These are phyloP conservation scores for Starmera caribaea DNA, from an alignment of 805 yeast genomes.

Conservation along the genomic window DNA sequence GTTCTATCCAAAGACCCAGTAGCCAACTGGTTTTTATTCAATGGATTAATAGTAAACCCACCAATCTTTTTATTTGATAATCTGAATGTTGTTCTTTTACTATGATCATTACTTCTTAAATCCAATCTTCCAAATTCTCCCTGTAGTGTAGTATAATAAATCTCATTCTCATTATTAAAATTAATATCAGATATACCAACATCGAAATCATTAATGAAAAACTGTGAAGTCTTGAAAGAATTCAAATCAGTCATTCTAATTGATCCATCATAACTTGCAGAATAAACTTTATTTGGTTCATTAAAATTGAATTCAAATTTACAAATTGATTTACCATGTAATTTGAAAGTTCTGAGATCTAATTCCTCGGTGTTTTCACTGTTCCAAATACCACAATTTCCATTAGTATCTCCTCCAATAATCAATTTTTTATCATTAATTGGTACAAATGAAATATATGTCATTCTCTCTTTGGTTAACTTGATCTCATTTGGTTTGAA, in stretches of 20 bases:
- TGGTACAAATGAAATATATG: slow-evolving; percentile 74
- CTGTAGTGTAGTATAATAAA: slow-evolving; percentile 66
- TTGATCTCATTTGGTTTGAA: slow-evolving; percentile 65
- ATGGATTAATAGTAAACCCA: slow-evolving; percentile 74
- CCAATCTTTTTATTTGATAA: slow-evolving; percentile 90
- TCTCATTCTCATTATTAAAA: slow-evolving; percentile 42
- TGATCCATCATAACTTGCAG: slow-evolving; percentile 85
- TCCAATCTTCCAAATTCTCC: slow-evolving; percentile 80
- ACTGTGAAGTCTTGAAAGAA: slow-evolving; percentile 48
- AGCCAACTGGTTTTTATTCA: slow-evolving; percentile 52
- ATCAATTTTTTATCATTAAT: slow-evolving; percentile 48
- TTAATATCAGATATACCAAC: slow-evolving; percentile 71
- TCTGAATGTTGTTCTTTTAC: slow-evolving; percentile 25
- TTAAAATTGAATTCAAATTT: slow-evolving; percentile 44
- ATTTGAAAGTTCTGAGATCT: slow-evolving; percentile 52
- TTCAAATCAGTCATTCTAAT: slow-evolving; percentile 63
- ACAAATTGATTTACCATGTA: slow-evolving; percentile 71
- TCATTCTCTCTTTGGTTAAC: slow-evolving; percentile 59
- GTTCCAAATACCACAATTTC: slow-evolving; percentile 85
- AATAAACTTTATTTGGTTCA: slow-evolving; percentile 45
- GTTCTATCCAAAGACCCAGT: slow-evolving; percentile 88
- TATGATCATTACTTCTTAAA: slow-evolving; percentile 37
- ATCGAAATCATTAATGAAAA: slow-evolving; percentile 45
- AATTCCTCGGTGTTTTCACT: slow-evolving; percentile 35
- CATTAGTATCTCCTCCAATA: slow-evolving; percentile 84